A percentile compares a stretch with the other conserved stretches of the same genome.
Evolutionary conservation across 2,329 filamentous ascomycete species (phyloP).

Genomic region (Lasiodiplodia sp.): DNA sequence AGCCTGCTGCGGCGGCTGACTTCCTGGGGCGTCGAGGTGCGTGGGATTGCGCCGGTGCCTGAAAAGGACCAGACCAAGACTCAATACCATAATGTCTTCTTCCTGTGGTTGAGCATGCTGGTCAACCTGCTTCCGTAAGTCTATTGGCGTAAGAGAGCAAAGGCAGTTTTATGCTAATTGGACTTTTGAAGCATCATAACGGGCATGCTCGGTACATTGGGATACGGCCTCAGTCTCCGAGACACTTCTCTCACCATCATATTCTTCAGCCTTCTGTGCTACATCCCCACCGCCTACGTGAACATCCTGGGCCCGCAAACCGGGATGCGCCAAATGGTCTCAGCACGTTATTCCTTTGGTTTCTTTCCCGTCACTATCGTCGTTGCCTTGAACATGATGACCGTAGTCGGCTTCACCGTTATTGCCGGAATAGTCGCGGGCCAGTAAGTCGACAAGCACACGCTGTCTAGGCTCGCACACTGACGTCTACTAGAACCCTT

Average conservation of each 20-base stretch:
- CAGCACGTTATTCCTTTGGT: constrained; percentile 69
- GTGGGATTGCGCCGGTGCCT: constrained; percentile 64
- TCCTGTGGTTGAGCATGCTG: constrained; percentile 66
- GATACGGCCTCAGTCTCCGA: constrained; percentile 63
- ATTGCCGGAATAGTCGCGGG: constrained; percentile 69
- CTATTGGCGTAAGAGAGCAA: neutral
- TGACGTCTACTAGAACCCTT: constrained; percentile 33
- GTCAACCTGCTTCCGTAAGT: constrained; percentile 65
- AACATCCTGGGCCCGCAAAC: constrained; percentile 64
- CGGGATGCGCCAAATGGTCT: constrained; percentile 71
- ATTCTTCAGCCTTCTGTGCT: constrained; percentile 67
- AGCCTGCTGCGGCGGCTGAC: constrained; percentile 7
- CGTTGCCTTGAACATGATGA: constrained; percentile 68
- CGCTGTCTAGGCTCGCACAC: constrained; percentile 38
- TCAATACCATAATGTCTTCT: constrained; percentile 64
- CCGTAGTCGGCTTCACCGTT: constrained; percentile 68
- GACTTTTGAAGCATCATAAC: constrained; percentile 60
- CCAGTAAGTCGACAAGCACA: constrained; percentile 55
- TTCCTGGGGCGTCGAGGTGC: constrained; percentile 39
- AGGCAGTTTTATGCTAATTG: constrained; percentile 36
- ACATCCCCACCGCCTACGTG: constrained; percentile 63
- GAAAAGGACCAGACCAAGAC: constrained; percentile 61
- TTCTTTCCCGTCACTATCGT: constrained; percentile 65
- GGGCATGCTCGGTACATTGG: constrained; percentile 66
- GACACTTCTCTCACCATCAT: constrained; percentile 66